Evolutionary conservation across 306 rosid genomes (phyloP).

Genomic region (Fragaria nilgerrensis): DNA sequence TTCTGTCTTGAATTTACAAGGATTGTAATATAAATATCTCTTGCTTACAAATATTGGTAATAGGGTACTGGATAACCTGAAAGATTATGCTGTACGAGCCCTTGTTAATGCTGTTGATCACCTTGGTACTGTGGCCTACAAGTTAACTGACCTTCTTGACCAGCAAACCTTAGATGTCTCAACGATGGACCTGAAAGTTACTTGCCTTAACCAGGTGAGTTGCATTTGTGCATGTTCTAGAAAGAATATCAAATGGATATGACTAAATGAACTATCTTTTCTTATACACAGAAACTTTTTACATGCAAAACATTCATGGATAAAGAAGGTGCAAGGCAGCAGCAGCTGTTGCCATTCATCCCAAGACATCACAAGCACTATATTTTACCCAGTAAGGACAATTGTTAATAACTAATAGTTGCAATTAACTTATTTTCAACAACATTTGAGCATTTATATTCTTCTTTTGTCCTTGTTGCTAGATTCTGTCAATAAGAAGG

Average conservation of each 20-base stretch:
- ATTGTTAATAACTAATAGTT: constrained; percentile 25
- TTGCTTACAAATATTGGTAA: constrained; percentile 16
- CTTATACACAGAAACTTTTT: constrained; percentile 57
- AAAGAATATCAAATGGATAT: constrained; percentile 16
- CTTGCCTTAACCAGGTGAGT: constrained; percentile 70
- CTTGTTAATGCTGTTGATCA: constrained; percentile 94
- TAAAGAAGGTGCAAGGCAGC: constrained; percentile 90
- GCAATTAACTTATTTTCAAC: constrained; percentile 21
- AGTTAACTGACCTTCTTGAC: constrained; percentile 76
- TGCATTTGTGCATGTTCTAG: constrained; percentile 11
- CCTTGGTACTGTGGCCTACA: constrained; percentile 98
- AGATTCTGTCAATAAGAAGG: constrained; percentile 79
- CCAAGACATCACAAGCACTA: constrained; percentile 97
- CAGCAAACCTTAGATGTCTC: constrained; percentile 74
- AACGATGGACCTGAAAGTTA: constrained; percentile 64
- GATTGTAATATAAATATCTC: not conserved
- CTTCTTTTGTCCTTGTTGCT: constrained; percentile 17
- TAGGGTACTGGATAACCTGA: constrained; percentile 87
- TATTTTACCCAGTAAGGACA: constrained; percentile 61
- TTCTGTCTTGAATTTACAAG: not conserved
- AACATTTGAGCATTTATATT: constrained; percentile 18
- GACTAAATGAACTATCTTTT: constrained; percentile 30
- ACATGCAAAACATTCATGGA: constrained; percentile 69
- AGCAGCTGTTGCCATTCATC: constrained; percentile 68
- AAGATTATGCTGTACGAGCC: constrained; percentile 91